Conservation (phyloP, 441 rosid species). For the Breynia disticha region DNA sequence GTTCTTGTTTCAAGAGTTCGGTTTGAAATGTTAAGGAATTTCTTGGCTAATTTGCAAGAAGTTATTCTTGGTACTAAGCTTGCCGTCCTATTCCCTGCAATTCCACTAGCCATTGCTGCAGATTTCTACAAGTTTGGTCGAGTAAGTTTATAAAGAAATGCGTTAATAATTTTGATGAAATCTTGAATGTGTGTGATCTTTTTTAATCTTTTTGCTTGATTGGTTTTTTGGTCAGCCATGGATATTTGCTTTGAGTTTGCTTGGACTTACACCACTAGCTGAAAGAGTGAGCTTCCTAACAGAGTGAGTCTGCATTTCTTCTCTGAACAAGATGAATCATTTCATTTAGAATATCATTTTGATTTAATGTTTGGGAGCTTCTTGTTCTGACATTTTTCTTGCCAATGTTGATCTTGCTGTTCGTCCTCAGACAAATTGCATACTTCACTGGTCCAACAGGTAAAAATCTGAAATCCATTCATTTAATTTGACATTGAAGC, state of each 20-base stretch:
- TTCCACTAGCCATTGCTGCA: slow-evolving; percentile 62
- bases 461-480: slow-evolving; percentile 11
- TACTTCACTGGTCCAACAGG: slow-evolving; percentile 86
- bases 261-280: slow-evolving; percentile 78
- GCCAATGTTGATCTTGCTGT: not conserved
- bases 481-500: not conserved
- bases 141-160: slow-evolving; percentile 22
- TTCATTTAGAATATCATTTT: not conserved
- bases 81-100: slow-evolving; percentile 60
- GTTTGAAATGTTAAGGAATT: slow-evolving; percentile 23
- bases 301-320: slow-evolving; percentile 39
- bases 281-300: slow-evolving; percentile 94
- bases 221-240: slow-evolving; percentile 39
- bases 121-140: slow-evolving; percentile 38
- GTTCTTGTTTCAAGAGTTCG: slow-evolving; percentile 37
- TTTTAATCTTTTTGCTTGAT: not conserved
- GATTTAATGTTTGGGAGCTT: not conserved
- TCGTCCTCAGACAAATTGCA: slow-evolving; percentile 65
- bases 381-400: slow-evolving; percentile 1
- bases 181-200: not conserved
- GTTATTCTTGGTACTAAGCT: slow-evolving; percentile 77
- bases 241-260: slow-evolving; percentile 78
- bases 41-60: slow-evolving; percentile 59
- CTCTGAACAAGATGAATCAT: not conserved
- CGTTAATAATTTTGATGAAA: no score